Base-by-base conservation (phyloP, 805 yeast species). In the Ogataea pini region DNA sequence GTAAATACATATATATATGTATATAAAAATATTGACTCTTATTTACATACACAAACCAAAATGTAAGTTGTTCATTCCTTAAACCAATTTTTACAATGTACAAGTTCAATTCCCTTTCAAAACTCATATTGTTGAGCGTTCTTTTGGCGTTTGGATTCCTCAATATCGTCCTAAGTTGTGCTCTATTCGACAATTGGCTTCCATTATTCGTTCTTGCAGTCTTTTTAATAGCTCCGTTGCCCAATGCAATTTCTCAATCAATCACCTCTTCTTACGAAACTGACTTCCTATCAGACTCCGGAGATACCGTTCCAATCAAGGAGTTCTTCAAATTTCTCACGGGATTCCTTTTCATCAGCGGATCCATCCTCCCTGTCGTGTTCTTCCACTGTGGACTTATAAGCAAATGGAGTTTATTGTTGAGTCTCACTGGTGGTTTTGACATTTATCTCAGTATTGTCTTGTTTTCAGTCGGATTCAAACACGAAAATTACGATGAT, bases 81-180 rank as follows among this genome's bases (percentile, higher is more conserved):
- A 22, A 22, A n/a, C n/a, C 25, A 6, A 22, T 22, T 88, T 55
- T 4, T n/a, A 33, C 19, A 13, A 54, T 56, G 56, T 52, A 50
- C 44, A 58, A 57, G 47, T 50, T 49, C 27, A 75, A 82, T 50
- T 92, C 95, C 13, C 71, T 89, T 51, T 82, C 88, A 41, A 86
- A 82, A 62, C 84, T 89, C 56, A 85, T 89, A 34, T 82, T 83
- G 14, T 78, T 89, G 27, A 80, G 92, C 14, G 72, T 84, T 36
- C 78, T 91, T 36, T 76, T 92, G 36, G 92, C 98, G 2, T 75
- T 89, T 57, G 99, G 99, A 13, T 91, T 92, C 60, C 78, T 92
- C 24, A 76, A 91, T 57, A 94, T 91, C 38, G 85, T 92, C 24
- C 73, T 94, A 33, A 86, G 96, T 46, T 89, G 96, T 58, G 92